These are phyloP conservation scores for Fusarium oligoseptatum DNA, from an alignment of 2,329 filamentous ascomycete genomes.

Conservation along the genomic window DNA sequence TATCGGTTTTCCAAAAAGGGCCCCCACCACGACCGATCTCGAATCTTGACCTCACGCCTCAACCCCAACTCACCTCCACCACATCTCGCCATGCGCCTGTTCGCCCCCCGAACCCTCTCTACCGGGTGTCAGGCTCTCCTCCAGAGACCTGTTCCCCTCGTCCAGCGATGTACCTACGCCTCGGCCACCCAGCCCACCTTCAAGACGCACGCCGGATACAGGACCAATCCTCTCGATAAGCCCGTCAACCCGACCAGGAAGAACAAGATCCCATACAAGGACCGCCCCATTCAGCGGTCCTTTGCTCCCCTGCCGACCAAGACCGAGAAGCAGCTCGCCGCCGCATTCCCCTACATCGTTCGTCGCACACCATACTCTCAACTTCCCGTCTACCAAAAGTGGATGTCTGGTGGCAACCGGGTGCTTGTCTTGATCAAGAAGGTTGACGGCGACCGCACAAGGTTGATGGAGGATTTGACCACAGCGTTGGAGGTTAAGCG, in stretches of 20 bases:
- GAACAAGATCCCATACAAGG: slow-evolving; percentile 44
- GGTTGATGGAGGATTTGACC: slow-evolving; percentile 74
- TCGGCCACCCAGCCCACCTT: slow-evolving; percentile 40
- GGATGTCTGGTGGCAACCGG: slow-evolving; percentile 81
- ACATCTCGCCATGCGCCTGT: slow-evolving; percentile 45
- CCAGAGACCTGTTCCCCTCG: slow-evolving; percentile 21
- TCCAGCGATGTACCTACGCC: slow-evolving; percentile 28
- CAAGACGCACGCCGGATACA: slow-evolving; percentile 42
- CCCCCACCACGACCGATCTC: background rate
- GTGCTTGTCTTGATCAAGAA: slow-evolving; percentile 82
- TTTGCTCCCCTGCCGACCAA: slow-evolving; percentile 50
- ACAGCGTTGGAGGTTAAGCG: slow-evolving; percentile 68
- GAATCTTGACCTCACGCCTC: slow-evolving; percentile 19
- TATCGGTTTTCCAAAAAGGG: background rate
- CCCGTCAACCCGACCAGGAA: slow-evolving; percentile 43
- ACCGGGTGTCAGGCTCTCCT: slow-evolving; percentile 36
- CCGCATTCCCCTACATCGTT: slow-evolving; percentile 73
- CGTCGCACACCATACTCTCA: slow-evolving; percentile 77
- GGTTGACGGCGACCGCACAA: slow-evolving; percentile 78
- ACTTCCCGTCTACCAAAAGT: slow-evolving; percentile 81
- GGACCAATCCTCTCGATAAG: slow-evolving; percentile 37
- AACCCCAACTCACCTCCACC: background rate
- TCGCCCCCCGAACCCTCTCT: slow-evolving; percentile 42
- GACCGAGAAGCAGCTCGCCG: slow-evolving; percentile 47
- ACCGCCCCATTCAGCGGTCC: slow-evolving; percentile 43